A percentile compares a stretch with the other conserved stretches of the same genome.
phyloP scores from a whole-genome alignment of 257 asterid genomes.

The Solanum chmielewskii region DNA sequence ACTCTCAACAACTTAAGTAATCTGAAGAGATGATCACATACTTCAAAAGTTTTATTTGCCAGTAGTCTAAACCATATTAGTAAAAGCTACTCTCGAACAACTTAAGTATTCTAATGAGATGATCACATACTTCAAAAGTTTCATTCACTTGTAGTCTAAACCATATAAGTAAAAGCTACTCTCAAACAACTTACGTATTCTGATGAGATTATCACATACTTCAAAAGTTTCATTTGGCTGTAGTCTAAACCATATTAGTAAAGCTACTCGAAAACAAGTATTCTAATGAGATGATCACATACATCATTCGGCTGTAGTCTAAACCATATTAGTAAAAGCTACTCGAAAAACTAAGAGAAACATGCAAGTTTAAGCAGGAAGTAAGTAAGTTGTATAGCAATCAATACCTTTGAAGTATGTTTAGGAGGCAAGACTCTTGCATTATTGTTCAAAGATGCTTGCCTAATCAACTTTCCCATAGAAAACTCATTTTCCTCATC shows the following conservation, averaged over 20 bases:
- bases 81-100: too few species aligned
- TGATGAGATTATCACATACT: not conserved
- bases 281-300: not conserved
- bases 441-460: conserved; percentile 32
- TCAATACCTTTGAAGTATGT: conserved; percentile 24
- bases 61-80: too few species aligned
- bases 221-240: fast-evolving
- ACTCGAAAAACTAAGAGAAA: not conserved
- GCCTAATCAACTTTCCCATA: conserved; percentile 54
- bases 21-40: too few species aligned
- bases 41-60: too few species aligned
- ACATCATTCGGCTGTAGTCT: fast-evolving
- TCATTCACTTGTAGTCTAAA: too few species aligned
- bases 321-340: not conserved
- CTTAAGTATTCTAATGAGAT: too few species aligned
- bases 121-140: too few species aligned
- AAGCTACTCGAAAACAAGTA: not conserved
- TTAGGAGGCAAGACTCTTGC: not conserved
- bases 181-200: too few species aligned
- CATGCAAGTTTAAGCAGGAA: not conserved
- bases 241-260: not conserved
- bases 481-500: conserved; percentile 31
- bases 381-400: not conserved
- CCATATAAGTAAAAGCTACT: not conserved
- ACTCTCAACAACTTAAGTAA: too few species aligned